Conservation (phyloP, 306 rosid genomes). For the Begonia masoniana region DNA sequence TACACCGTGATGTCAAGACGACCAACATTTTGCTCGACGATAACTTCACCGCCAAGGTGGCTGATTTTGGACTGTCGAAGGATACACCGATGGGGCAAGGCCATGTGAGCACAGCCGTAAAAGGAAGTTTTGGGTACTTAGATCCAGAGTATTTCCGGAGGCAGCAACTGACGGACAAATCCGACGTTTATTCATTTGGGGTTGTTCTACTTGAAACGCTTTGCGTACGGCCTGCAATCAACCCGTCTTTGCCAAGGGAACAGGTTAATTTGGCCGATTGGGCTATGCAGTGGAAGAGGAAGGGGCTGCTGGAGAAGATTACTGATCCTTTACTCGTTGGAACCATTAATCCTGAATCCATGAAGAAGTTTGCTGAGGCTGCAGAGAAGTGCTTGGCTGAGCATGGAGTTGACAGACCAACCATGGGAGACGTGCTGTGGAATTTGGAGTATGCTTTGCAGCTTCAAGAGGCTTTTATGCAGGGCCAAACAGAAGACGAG, state of each 20-base stretch:
- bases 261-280: conserved; percentile 56
- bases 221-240: conserved; percentile 47
- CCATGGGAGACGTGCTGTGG: conserved; percentile 66
- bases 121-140: conserved; percentile 56
- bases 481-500: conserved; percentile 36
- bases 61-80: conserved; percentile 54
- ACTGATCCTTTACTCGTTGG: conserved; percentile 40
- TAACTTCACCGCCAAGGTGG: conserved; percentile 42
- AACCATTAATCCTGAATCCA: conserved; percentile 29
- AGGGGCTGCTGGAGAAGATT: conserved; percentile 43
- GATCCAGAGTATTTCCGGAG: conserved; percentile 59
- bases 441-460: conserved; percentile 51
- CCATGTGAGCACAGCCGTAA: conserved; percentile 54
- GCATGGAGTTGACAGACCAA: conserved; percentile 48
- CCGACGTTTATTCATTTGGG: conserved; percentile 55
- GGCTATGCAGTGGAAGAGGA: conserved; percentile 59
- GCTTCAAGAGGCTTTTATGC: conserved; percentile 47
- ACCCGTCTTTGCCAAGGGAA: conserved; percentile 40
- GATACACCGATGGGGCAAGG: conserved; percentile 46
- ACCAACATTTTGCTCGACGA: conserved; percentile 49
- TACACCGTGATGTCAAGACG: conserved; percentile 49
- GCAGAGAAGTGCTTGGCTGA: conserved; percentile 60
- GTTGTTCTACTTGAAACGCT: conserved; percentile 43
- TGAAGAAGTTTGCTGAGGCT: conserved; percentile 57
- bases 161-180: conserved; percentile 48